Percentiles rank a stretch among this genome's conserved stretches.
Conservation (phyloP, 1,139 yeast species). For the Keqinozyma sinolaborantium region DNA sequence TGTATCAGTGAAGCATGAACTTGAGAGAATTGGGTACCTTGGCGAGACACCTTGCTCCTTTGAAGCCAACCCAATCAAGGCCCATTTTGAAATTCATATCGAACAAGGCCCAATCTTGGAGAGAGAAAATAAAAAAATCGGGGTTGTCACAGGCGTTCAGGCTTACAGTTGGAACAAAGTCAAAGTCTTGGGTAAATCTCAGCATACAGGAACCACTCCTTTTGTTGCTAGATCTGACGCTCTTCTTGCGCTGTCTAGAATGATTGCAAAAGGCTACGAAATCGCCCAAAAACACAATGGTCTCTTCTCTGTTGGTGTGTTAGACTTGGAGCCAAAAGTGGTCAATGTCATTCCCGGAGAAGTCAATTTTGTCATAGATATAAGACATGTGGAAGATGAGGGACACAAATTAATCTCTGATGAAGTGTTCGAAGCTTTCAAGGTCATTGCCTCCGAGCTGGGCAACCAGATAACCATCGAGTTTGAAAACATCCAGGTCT, state of each 20-base stretch:
- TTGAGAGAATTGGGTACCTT: slow-evolving; percentile 58
- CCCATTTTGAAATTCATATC: slow-evolving; percentile 72
- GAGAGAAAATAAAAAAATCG: slow-evolving; percentile 50
- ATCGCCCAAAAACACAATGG: slow-evolving; percentile 52
- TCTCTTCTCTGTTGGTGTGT: slow-evolving; percentile 56
- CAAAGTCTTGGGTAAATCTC: slow-evolving; percentile 55
- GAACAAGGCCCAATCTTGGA: slow-evolving; percentile 76
- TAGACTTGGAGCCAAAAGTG: slow-evolving; percentile 54
- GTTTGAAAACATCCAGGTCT: slow-evolving; percentile 39
- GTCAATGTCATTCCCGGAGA: slow-evolving; percentile 66
- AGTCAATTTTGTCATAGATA: slow-evolving; percentile 55
- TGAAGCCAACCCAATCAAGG: slow-evolving; percentile 52
- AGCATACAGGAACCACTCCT: slow-evolving; percentile 79
- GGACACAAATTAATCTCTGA: slow-evolving; percentile 33
- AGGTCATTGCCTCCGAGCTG: slow-evolving; percentile 10
- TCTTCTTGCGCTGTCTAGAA: slow-evolving; percentile 51
- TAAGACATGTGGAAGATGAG: slow-evolving; percentile 53
- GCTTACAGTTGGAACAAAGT: slow-evolving; percentile 62
- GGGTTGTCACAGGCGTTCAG: slow-evolving; percentile 66
- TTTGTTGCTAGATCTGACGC: slow-evolving; percentile 60
- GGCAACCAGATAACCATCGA: slow-evolving; percentile 27
- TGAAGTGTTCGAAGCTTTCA: slow-evolving; percentile 36
- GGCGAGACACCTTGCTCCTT: slow-evolving; percentile 50
- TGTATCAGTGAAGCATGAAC: slow-evolving; percentile 51
- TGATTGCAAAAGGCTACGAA: slow-evolving; percentile 54